Percentiles rank a stretch among this genome's conserved stretches.
Conservation (phyloP, 306 rosid species). For the Fragaria vesca region DNA sequence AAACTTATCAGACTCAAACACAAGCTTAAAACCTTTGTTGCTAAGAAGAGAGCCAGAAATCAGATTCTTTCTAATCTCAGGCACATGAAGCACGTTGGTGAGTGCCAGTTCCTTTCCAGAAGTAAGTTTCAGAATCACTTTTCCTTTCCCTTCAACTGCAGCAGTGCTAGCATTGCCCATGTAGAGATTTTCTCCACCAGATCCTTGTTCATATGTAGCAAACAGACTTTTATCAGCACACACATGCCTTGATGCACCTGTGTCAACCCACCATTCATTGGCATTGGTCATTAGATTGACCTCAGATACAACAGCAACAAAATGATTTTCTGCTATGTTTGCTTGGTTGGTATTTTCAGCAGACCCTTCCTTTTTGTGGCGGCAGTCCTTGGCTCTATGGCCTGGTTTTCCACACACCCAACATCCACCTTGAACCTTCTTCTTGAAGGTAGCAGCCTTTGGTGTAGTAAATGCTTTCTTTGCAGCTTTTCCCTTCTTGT, state of each 20-base stretch:
- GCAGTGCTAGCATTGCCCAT: background rate
- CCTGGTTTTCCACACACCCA: too few relatives aligned
- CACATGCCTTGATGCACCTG: background rate
- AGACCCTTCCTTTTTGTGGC: too few relatives aligned
- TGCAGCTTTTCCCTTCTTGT: background rate
- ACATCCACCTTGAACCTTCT: too few relatives aligned
- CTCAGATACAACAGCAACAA: too few relatives aligned
- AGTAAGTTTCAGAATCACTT: background rate
- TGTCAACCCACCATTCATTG: too few relatives aligned
- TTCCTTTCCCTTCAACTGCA: background rate
- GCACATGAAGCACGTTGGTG: background rate
- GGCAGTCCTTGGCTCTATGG: too few relatives aligned
- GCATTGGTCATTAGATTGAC: too few relatives aligned
- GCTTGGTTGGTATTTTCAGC: too few relatives aligned
- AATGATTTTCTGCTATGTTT: too few relatives aligned
- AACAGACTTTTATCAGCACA: background rate
- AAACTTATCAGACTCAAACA: conserved; percentile 1
- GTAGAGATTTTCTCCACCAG: background rate
- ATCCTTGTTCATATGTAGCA: background rate
- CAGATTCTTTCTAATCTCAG: background rate
- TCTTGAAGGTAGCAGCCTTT: too few relatives aligned
- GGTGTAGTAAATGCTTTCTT: too few relatives aligned
- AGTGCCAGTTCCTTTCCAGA: background rate
- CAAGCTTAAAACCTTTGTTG: background rate
- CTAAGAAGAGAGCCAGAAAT: background rate